Evolutionary conservation across 148 eudicot genomes (phyloP), one percentile per base, ranked within the genome.

Genomic region (Heliosperma pusillum): DNA sequence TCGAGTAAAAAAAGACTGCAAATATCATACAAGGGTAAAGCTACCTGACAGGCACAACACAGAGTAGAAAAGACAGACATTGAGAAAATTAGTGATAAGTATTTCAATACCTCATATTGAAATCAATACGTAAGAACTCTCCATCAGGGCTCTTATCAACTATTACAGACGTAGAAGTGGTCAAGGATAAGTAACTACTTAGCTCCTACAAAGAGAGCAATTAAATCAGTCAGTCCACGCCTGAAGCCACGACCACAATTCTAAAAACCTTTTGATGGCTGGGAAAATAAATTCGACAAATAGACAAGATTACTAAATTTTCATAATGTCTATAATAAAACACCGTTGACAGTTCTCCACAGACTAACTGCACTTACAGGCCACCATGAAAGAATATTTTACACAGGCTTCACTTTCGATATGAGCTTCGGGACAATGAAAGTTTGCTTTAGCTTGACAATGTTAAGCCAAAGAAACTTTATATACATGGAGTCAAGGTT

Each of bases 131-230:
- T 66, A 66, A 66, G 25, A 66, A 66, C 70, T 66, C 70, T 36
- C 47, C 70, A 40, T 91, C 91, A 68, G 90, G 82, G 82, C 97
- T 94, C 73, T 80, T 91, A 83, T 94, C 98, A 80, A 94, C 90
- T 17, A 94, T 79, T 21, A 94, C 81, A 55, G 98, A 76, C 62
- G 98, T 94, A 45, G 97, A 79, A 79, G 97, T 90, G 81, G 81
- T 89, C 78, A 87, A 78, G 9, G 86, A 77, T 88, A 94, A 25
- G 82, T 91, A 94, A 81, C 74, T 81, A 86, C 79, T 87, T 64
- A 94, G 83, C 82, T 94, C 98, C 98, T 94, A 85, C 86, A 84
- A 67, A 82, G 33, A 72, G 7, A 69, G 45, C 33, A 80, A 66
- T 52, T 76, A 55, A 58, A 71, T 36, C 52, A 79, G 53, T 17